Evolutionary conservation across 768 basidiomycete genomes (phyloP).

Genomic region (Ramaria sp.): DNA sequence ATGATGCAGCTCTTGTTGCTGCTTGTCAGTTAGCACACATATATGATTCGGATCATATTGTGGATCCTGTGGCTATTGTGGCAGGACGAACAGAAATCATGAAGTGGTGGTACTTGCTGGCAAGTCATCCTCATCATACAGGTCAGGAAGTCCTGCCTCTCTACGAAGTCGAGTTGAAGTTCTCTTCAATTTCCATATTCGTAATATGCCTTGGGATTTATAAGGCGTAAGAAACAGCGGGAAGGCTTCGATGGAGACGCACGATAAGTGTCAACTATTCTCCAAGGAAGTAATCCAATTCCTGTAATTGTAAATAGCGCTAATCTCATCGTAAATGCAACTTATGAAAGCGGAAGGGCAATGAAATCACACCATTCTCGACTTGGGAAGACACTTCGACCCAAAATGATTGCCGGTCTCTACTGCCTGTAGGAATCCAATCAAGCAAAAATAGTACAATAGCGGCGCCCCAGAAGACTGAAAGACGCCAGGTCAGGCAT

Average conservation of each 20-base stretch:
- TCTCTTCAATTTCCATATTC: conserved; percentile 67
- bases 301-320: conserved; percentile 75
- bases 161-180: conserved; percentile 45
- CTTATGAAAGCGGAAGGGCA: background rate
- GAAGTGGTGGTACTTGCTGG: conserved; percentile 23
- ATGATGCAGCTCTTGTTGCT: conserved; percentile 53
- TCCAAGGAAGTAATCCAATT: conserved; percentile 64
- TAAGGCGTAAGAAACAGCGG: background rate
- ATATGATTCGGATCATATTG: conserved; percentile 57
- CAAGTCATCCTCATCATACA: conserved; percentile 68
- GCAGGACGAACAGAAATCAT: background rate
- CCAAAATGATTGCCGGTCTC: conserved; percentile 68
- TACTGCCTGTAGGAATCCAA: conserved; percentile 61
- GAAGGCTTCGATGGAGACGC: conserved; percentile 15
- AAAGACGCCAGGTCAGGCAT: background rate
- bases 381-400: conserved; percentile 70
- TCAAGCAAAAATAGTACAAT: conserved; percentile 63
- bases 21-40: conserved; percentile 54
- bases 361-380: conserved; percentile 43
- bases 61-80: conserved; percentile 39
- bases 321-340: conserved; percentile 15
- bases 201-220: conserved; percentile 41
- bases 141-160: conserved; percentile 51
- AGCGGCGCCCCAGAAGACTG: conserved; percentile 81
- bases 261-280: conserved; percentile 70